Evolutionary conservation across 768 basidiomycete genomes (phyloP), one percentile per base, ranked within the genome.

Genomic region (Trametes elegans): DNA sequence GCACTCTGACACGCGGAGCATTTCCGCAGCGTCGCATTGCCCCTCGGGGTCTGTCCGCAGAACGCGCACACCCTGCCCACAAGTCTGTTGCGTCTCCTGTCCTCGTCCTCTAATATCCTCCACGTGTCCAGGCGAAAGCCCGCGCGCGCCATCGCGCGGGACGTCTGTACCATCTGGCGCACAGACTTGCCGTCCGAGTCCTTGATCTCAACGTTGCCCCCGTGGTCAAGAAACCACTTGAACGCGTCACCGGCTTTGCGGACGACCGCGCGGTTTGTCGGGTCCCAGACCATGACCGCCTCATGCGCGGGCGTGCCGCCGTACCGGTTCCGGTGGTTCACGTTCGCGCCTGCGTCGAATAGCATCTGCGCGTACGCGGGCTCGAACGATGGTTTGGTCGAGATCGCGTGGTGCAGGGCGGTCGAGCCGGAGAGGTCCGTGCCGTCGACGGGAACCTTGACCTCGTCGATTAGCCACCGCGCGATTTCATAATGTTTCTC

Each of bases 351-450:
- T 0, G 73, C 76, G 49, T 74, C 71, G 56, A 69, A 71, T 9
- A 79, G 58, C 21, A 79, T 64, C 54, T 76, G 68, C 2, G 74
- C 76, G 53, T 72, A 74, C 53, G 76, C 74, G 16, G 71, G 62
- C 52, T 77, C 77, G 45, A 73, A 66, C 5, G 65, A 57, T 1
- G 76, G 75, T 55, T 76, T 74, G 11, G 74, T 76, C 5, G 74
- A 74, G 41, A 78, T 70, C 7, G 68, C 64, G 60, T 76, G 74
- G 8, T 71, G 68, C 7, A 79, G 51, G 7, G 76, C 73, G 2
- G 71, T 70, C 7, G 76, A 70, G 1, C 76, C 77, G 0, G 76
- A 76, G 13, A 75, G 50, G 59, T 77, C 76, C 11, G 45, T 61
- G 7, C 70, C 71, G 45, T 76, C 67, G 2, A 75, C 71, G 7